A percentile compares a stretch with the other conserved stretches of the same genome.
phyloP scores from a whole-genome alignment of 2,329 filamentous ascomycete genomes.

The Monosporascus sp. region DNA sequence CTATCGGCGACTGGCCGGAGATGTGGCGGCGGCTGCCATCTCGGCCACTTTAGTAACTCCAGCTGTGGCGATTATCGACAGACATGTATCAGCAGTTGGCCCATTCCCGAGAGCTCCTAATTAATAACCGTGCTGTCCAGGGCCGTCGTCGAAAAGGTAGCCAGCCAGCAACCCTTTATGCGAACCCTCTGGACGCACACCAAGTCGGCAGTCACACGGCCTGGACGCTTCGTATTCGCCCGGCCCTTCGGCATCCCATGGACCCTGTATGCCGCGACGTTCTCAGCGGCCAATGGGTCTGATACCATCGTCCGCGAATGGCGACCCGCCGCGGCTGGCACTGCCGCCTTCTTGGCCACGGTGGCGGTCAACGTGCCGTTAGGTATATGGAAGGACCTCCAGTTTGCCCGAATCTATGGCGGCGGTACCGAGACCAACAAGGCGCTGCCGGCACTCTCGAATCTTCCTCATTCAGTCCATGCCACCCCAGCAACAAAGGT shows the following conservation, averaged over 20 bases:
- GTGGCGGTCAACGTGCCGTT: constrained; percentile 28
- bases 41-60: constrained; percentile 25
- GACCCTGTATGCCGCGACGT: constrained; percentile 25
- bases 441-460: too few relatives aligned
- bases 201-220: constrained; percentile 9
- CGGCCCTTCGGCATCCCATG: constrained; percentile 24
- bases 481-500: constrained; percentile 3
- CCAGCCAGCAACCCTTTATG: neutral
- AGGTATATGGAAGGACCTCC: constrained; percentile 27
- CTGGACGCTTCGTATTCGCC: constrained; percentile 18
- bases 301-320: constrained; percentile 22
- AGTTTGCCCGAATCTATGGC: constrained; percentile 26
- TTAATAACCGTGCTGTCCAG: neutral
- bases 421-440: constrained; percentile 4
- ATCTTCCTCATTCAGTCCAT: neutral
- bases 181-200: neutral
- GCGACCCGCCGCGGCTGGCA: constrained; percentile 15
- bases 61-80: constrained; percentile 23
- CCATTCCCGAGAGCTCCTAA: neutral
- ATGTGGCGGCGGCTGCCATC: constrained; percentile 19
- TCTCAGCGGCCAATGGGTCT: constrained; percentile 22
- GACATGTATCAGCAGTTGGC: constrained; percentile 7
- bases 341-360: constrained; percentile 22
- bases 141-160: neutral
- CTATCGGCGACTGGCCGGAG: constrained; percentile 3